phyloP scores from a whole-genome alignment of 2,329 filamentous ascomycete species.

The Cladosporium sp. region DNA sequence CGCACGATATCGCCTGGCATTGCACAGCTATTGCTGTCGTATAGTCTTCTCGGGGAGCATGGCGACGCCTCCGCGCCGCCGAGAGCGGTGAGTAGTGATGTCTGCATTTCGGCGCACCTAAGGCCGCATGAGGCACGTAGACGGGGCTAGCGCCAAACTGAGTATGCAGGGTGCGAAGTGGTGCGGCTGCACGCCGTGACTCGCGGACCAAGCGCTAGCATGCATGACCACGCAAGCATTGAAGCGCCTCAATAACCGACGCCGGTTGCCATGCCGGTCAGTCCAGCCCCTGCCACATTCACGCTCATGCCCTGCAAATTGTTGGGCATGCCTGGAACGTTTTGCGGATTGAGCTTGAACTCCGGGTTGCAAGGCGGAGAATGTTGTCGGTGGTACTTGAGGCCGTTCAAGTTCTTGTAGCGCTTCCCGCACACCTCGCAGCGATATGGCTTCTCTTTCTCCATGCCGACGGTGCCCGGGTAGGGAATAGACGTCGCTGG shows the following conservation, averaged over 20 bases:
- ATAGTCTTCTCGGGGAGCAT: constrained; percentile 2
- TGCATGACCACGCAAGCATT: constrained; percentile 12
- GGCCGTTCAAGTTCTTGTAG: constrained; percentile 97
- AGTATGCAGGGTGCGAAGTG: constrained; percentile 13
- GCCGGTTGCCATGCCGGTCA: constrained; percentile 43
- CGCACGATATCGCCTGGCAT: no score
- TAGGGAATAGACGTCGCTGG: constrained; percentile 91
- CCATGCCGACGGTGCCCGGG: constrained; percentile 96
- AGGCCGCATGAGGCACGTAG: no score
- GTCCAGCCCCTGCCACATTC: constrained; percentile 47
- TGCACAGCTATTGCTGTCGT: not conserved
- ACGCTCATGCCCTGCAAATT: constrained; percentile 40
- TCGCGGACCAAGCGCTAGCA: constrained; percentile 8
- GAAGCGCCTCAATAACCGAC: constrained; percentile 24
- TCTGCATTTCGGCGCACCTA: not conserved
- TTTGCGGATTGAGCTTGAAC: constrained; percentile 47
- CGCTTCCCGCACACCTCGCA: constrained; percentile 96
- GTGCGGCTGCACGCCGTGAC: not conserved
- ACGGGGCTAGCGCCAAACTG: no score
- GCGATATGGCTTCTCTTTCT: constrained; percentile 98
- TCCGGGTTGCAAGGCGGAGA: constrained; percentile 88
- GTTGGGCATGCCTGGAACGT: constrained; percentile 28
- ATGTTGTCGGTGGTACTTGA: constrained; percentile 77
- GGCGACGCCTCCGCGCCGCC: not conserved
- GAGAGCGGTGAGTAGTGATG: constrained; percentile 8